Base-by-base conservation (phyloP, 768 basidiomycete genomes). In the Clavulina sp. region DNA sequence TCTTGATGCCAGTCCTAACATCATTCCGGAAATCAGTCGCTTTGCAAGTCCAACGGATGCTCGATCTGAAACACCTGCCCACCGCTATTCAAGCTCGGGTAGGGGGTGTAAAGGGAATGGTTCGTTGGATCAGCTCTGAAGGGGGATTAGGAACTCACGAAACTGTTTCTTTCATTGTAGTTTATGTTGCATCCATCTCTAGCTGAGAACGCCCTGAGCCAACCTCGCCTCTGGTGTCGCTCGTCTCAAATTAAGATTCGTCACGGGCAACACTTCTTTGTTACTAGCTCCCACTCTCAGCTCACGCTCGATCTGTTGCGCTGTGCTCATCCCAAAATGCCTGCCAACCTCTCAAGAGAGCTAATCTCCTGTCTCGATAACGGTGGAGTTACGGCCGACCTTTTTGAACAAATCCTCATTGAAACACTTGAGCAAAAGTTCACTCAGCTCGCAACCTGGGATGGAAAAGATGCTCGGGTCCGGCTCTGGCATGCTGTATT, bases 361-460 rank as follows among this genome's bases (percentile, higher is more conserved):
- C 71, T 70, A 0, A 70, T 85, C 3, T 56, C 78, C 6, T 84
- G 83, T 43, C 62, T 87, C 0, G 68, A 72, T 0, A 61, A 71
- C 47, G 83, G 83, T 60, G 75, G 75, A 0, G 72, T 85, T 0
- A 64, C 70, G 0, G 58, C 66, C 16, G 52, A 63, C 0, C 61
- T 82, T 9, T 67, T 84, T 66, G 64, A 68, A 36, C 58, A 69
- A 9, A 74, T 76, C 0, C 59, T 87, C 1, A 58, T 61, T 5
- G 69, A 72, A 1, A 69, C 72, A 6, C 65, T 80, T 0, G 57
- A 61, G 16, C n/a, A n/a, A n/a, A 68, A 72, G 0, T 60, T 87
- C 2, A 69, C 73, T 47, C n/a, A n/a, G n/a, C n/a, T n/a, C n/a
- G n/a, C n/a, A n/a, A 61, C 72, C 2, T 83, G 80, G 80, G 59